Conservation (phyloP, 495 filamentous ascomycete genomes). For the Aspergillus nidulans region DNA sequence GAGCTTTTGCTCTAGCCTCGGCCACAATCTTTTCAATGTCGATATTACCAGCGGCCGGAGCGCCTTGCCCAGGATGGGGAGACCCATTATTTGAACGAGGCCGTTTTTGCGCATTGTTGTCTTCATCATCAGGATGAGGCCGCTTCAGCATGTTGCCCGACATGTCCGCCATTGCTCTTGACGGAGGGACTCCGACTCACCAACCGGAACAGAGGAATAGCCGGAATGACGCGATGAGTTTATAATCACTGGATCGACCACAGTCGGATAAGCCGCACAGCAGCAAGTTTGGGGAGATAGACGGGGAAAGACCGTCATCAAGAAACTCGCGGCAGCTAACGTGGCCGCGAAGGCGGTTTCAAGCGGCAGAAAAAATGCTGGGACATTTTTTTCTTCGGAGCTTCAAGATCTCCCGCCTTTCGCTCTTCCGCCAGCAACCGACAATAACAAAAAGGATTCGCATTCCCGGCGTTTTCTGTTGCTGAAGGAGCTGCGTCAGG, state of each 20-base stretch:
- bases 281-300: not conserved
- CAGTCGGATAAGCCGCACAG: not conserved
- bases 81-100: slow-evolving; percentile 58
- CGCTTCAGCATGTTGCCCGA: slow-evolving; percentile 53
- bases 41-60: slow-evolving; percentile 36
- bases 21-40: slow-evolving; percentile 60
- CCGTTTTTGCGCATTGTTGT: slow-evolving; percentile 52
- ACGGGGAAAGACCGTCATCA: slow-evolving; percentile 8
- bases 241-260: not conserved
- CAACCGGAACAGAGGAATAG: slow-evolving; percentile 5
- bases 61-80: slow-evolving; percentile 41
- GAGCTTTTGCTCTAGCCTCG: slow-evolving; percentile 58
- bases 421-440: slow-evolving; percentile 17
- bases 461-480: slow-evolving; percentile 35
- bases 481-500: slow-evolving; percentile 40
- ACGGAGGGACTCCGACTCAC: slow-evolving; percentile 15
- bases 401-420: slow-evolving; percentile 19
- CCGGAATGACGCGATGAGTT: not conserved
- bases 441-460: slow-evolving; percentile 19
- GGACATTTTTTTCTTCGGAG: slow-evolving; percentile 21
- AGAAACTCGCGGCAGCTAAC: not conserved
- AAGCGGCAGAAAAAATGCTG: slow-evolving; percentile 24
- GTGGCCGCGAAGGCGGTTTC: slow-evolving; percentile 17
- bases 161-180: slow-evolving; percentile 47
- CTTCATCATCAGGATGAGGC: slow-evolving; percentile 52